Evolutionary conservation across 106 monocot genomes (phyloP).

Genomic region (Acorus calamus): DNA sequence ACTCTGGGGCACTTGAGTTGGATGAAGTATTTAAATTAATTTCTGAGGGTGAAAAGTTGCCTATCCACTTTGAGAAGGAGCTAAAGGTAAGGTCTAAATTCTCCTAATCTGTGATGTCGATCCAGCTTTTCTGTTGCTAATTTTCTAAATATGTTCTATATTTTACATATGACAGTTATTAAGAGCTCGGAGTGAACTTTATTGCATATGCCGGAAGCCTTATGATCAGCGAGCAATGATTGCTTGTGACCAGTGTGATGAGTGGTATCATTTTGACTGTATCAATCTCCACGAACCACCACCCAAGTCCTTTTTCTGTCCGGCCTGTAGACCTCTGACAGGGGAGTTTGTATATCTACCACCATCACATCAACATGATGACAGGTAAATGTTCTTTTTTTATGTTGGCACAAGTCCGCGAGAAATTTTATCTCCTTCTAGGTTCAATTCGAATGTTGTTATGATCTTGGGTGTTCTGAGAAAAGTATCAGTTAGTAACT

Average conservation of each 20-base stretch:
- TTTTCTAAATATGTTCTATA: neutral
- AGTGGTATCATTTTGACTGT: constrained; percentile 85
- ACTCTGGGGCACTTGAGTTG: constrained; percentile 47
- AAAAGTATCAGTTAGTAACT: too few species aligned
- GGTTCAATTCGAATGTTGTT: too few species aligned
- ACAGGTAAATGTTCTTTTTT: constrained; percentile 15
- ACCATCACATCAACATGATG: constrained; percentile 9
- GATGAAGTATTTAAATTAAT: constrained; percentile 52
- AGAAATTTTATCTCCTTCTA: too few species aligned
- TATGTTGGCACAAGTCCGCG: too few species aligned
- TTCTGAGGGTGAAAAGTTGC: constrained; percentile 45
- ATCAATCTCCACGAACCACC: constrained; percentile 35
- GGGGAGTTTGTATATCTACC: constrained; percentile 34
- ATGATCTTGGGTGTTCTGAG: too few species aligned
- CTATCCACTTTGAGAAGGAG: constrained; percentile 45
- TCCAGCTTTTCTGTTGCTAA: neutral
- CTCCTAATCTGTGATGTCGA: neutral
- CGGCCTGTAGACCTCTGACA: constrained; percentile 49
- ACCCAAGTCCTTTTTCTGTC: constrained; percentile 47
- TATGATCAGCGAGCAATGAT: constrained; percentile 68
- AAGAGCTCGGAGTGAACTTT: constrained; percentile 49
- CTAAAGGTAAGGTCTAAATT: constrained; percentile 32
- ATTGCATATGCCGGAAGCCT: constrained; percentile 84
- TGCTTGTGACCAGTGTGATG: constrained; percentile 81
- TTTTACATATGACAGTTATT: constrained; percentile 28